Conservation (phyloP, 768 basidiomycete genomes). For the Termitomyces sp. region DNA sequence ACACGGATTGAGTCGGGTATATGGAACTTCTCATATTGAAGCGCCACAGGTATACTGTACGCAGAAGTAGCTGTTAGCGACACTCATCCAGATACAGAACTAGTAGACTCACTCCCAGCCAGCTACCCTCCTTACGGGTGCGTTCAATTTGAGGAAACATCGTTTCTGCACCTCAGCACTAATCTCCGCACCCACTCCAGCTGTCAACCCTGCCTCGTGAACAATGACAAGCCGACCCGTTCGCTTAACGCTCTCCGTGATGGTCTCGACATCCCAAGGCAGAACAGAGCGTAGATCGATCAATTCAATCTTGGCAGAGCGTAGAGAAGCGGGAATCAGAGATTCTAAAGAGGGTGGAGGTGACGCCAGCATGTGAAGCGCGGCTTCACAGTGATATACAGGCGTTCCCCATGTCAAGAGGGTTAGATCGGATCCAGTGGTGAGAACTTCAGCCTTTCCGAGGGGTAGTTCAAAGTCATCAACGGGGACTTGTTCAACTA, state of each 20-base stretch:
- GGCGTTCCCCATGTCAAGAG: slow-evolving; percentile 93
- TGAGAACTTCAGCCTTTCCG: slow-evolving; percentile 71
- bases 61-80: background rate
- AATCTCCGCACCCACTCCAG: slow-evolving; percentile 87
- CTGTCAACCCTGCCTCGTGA: slow-evolving; percentile 86
- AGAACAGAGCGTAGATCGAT: slow-evolving; percentile 88
- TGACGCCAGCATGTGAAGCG: slow-evolving; percentile 63
- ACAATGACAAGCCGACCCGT: slow-evolving; percentile 86
- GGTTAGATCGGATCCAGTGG: slow-evolving; percentile 78
- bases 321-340: slow-evolving; percentile 60
- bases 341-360: slow-evolving; percentile 60
- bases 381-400: slow-evolving; percentile 83
- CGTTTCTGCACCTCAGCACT: slow-evolving; percentile 86
- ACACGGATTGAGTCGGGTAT: slow-evolving; percentile 84
- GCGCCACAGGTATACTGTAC: slow-evolving; percentile 68
- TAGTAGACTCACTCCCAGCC: slow-evolving; percentile 85
- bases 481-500: slow-evolving; percentile 88
- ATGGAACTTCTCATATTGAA: slow-evolving; percentile 90
- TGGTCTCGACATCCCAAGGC: slow-evolving; percentile 81
- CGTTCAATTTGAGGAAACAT: slow-evolving; percentile 83
- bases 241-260: slow-evolving; percentile 77
- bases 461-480: slow-evolving; percentile 86
- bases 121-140: slow-evolving; percentile 80
- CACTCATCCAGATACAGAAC: background rate
- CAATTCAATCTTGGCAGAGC: slow-evolving; percentile 74